phyloP scores from a whole-genome alignment of 1,139 yeast genomes.

The Dujonia santamariae region DNA sequence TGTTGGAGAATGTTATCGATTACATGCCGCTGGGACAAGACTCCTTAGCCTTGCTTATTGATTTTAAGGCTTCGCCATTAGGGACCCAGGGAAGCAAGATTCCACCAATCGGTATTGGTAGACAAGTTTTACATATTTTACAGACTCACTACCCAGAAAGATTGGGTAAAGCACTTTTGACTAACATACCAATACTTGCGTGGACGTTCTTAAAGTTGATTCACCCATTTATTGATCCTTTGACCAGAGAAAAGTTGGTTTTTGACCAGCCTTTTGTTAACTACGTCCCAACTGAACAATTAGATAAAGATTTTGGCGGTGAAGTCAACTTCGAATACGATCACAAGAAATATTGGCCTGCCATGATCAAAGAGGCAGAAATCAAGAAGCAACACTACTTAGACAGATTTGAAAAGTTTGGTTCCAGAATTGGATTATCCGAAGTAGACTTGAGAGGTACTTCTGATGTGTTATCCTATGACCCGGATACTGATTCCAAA shows the following conservation, averaged over 20 bases:
- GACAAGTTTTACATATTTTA: conserved; percentile 68
- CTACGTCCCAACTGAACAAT: conserved; percentile 44
- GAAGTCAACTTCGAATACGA: conserved; percentile 39
- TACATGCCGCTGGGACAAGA: conserved; percentile 52
- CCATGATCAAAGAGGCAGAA: conserved; percentile 39
- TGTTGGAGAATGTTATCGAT: conserved; percentile 47
- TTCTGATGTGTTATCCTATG: conserved; percentile 29
- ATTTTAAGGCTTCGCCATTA: conserved; percentile 44
- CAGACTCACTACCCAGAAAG: conserved; percentile 55
- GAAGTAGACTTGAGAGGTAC: conserved; percentile 76
- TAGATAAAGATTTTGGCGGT: conserved; percentile 48
- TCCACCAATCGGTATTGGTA: conserved; percentile 79
- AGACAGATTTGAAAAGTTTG: conserved; percentile 38
- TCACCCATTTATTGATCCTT: conserved; percentile 50
- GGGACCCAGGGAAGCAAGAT: conserved; percentile 61
- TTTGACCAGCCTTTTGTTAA: conserved; percentile 47
- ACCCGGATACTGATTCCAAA: not conserved
- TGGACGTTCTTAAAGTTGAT: conserved; percentile 46
- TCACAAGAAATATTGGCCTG: conserved; percentile 43
- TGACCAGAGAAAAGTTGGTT: conserved; percentile 47
- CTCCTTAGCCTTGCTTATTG: conserved; percentile 44
- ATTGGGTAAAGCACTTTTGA: conserved; percentile 45
- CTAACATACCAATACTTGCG: conserved; percentile 48
- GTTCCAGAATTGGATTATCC: conserved; percentile 41
- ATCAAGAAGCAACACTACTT: conserved; percentile 32